These are phyloP conservation scores for Salix exigua DNA, from an alignment of 345 rosid species.

Conservation along the genomic window DNA sequence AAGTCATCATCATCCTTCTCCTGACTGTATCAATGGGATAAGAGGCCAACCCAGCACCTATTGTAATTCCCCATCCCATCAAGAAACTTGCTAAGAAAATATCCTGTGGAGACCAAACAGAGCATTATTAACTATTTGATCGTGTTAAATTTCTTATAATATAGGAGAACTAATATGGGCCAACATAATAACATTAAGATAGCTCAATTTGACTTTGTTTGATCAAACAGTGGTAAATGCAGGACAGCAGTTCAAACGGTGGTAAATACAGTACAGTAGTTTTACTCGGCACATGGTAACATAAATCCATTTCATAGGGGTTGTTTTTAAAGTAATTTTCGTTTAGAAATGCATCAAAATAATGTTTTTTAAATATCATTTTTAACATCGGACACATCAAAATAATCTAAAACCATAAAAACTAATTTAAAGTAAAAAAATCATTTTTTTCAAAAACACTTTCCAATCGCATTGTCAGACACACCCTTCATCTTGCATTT, in stretches of 20 bases:
- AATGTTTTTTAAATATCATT: too few relatives aligned
- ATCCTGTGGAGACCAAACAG: constrained; percentile 15
- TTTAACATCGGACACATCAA: too few relatives aligned
- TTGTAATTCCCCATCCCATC: constrained; percentile 18
- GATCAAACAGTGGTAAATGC: background rate
- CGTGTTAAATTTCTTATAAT: background rate
- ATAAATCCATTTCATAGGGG: background rate
- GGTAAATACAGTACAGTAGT: background rate
- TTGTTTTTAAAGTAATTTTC: too few relatives aligned
- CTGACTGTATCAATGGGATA: constrained; percentile 28
- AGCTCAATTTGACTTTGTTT: background rate
- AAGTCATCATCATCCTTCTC: constrained; percentile 39
- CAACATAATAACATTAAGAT: background rate
- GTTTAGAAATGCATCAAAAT: too few relatives aligned
- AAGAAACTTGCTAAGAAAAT: constrained; percentile 18
- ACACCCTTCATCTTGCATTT: background rate
- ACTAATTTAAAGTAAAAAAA: too few relatives aligned
- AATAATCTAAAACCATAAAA: too few relatives aligned
- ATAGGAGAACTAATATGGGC: background rate
- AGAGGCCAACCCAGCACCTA: constrained; percentile 18
- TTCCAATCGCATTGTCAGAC: too few relatives aligned
- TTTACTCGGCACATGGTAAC: background rate
- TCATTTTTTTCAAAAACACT: too few relatives aligned
- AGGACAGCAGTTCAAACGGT: background rate
- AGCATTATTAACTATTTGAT: background rate